phyloP scores from a whole-genome alignment of 2,329 filamentous ascomycete species.

The Alternaria consortialis region DNA sequence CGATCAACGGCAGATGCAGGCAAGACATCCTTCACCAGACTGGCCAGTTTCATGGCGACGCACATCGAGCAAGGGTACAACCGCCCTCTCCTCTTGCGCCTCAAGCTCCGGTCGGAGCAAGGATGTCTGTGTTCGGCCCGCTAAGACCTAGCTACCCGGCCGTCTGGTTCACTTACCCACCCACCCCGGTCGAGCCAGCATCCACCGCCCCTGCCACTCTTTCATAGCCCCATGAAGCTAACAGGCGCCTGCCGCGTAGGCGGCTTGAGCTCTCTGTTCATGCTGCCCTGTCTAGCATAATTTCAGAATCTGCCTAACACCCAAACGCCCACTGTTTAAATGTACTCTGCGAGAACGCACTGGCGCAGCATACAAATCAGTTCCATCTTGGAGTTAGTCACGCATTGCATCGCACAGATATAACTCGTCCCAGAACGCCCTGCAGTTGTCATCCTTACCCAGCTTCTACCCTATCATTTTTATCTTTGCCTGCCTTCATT shows the following conservation, averaged over 20 bases:
- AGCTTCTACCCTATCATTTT: constrained; percentile 18
- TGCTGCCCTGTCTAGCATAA: constrained; percentile 41
- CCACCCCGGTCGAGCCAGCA: constrained; percentile 35
- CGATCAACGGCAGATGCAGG: constrained; percentile 26
- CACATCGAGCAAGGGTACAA: constrained; percentile 26
- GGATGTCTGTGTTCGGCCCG: constrained; percentile 44
- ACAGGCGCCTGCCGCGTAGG: constrained; percentile 48
- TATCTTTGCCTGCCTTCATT: constrained; percentile 13
- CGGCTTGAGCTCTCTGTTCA: constrained; percentile 42
- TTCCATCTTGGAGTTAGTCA: constrained; percentile 33
- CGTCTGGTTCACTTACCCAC: constrained; percentile 29
- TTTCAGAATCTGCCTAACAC: constrained; percentile 51
- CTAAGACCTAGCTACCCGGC: constrained; percentile 43
- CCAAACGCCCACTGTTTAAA: constrained; percentile 44
- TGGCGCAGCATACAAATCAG: constrained; percentile 44
- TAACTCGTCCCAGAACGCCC: constrained; percentile 42
- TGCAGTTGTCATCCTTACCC: constrained; percentile 28
- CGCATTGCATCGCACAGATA: constrained; percentile 37
- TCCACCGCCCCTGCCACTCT: constrained; percentile 14
- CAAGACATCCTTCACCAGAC: constrained; percentile 15
- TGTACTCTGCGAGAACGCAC: constrained; percentile 40
- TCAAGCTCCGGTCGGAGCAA: constrained; percentile 37
- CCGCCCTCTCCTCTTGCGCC: constrained; percentile 38
- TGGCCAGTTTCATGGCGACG: constrained; percentile 20
- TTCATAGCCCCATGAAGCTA: constrained; percentile 43